Evolutionary conservation across 345 rosid species (phyloP).

Genomic region (Microcos paniculata): DNA sequence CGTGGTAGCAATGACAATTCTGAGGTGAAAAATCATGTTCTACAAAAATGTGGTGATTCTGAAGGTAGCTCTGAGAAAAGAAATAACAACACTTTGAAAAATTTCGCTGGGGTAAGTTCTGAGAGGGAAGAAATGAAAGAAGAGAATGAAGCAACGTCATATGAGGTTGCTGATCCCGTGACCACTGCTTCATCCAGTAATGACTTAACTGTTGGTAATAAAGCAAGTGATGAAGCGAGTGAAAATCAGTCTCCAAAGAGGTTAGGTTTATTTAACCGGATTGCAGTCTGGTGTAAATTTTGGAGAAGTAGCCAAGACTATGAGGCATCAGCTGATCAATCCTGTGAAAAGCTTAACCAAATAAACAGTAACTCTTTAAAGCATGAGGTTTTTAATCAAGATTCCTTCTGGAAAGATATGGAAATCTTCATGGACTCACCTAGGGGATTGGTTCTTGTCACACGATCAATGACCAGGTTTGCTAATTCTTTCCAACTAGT

Average conservation of each 20-base stretch:
- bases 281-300: constrained; percentile 38
- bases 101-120: constrained; percentile 20
- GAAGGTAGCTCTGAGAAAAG: constrained; percentile 22
- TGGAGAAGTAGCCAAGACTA: constrained; percentile 28
- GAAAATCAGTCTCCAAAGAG: constrained; percentile 18
- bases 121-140: constrained; percentile 25
- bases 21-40: constrained; percentile 22
- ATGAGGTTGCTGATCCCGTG: constrained; percentile 11
- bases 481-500: constrained; percentile 15
- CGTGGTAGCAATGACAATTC: constrained; percentile 27
- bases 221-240: constrained; percentile 21
- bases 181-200: constrained; percentile 20
- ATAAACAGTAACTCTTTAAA: constrained; percentile 20
- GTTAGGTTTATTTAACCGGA: constrained; percentile 34
- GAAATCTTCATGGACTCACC: constrained; percentile 54
- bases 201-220: constrained; percentile 26
- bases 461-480: constrained; percentile 71
- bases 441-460: constrained; percentile 47
- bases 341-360: constrained; percentile 23
- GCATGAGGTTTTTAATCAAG: constrained; percentile 38
- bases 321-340: constrained; percentile 27
- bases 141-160: constrained; percentile 20
- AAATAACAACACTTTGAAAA: constrained; percentile 16
- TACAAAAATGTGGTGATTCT: constrained; percentile 17
- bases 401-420: constrained; percentile 58